A percentile compares a stretch with the other conserved stretches of the same genome.
Evolutionary conservation across 192 early-diverging fungal genomes (phyloP).

Genomic region (Kappamyces sp.): DNA sequence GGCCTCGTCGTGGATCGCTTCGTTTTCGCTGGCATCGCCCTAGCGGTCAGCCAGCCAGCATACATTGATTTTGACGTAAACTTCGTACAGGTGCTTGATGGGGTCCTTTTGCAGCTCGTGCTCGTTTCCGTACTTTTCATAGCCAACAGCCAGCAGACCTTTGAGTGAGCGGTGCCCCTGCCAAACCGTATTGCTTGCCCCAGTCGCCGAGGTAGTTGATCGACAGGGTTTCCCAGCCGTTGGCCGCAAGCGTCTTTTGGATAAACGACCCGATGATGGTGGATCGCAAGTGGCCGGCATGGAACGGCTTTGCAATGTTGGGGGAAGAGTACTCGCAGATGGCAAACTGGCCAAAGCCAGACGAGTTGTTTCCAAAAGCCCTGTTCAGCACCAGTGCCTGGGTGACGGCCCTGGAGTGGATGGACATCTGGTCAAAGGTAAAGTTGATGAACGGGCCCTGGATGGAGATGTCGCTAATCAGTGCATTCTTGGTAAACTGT

Average conservation of each 20-base stretch:
- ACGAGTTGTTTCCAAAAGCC: conserved; percentile 20
- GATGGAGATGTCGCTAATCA: conserved; percentile 10
- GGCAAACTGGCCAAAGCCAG: conserved; percentile 58
- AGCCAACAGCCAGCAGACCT: conserved; percentile 88
- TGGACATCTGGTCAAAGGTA: conserved; percentile 16
- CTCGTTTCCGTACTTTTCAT: conserved; percentile 72
- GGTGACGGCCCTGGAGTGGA: conserved; percentile 15
- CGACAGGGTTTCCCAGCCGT: conserved; percentile 83
- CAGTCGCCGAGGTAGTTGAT: conserved; percentile 99
- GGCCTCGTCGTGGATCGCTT: conserved; percentile 70
- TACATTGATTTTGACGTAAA: conserved; percentile 84
- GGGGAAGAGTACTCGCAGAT: conserved; percentile 93
- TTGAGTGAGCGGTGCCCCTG: conserved; percentile 1
- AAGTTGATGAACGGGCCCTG: conserved; percentile 30
- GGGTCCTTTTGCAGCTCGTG: conserved; percentile 71
- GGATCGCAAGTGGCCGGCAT: conserved; percentile 93
- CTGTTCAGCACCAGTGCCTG: conserved; percentile 16
- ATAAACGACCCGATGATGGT: conserved; percentile 98
- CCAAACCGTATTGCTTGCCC: conserved; percentile 95
- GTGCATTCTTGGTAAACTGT: conserved; percentile 22
- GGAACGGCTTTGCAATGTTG: conserved; percentile 98
- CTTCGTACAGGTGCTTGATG: conserved; percentile 86
- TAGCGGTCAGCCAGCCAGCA: conserved; percentile 17
- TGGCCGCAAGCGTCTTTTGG: conserved; percentile 69
- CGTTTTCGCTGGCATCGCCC: conserved; percentile 59